Evolutionary conservation across 129 eudicot genomes (phyloP), one percentile per base, ranked within the genome.

Genomic region (Escallonia rubra): DNA sequence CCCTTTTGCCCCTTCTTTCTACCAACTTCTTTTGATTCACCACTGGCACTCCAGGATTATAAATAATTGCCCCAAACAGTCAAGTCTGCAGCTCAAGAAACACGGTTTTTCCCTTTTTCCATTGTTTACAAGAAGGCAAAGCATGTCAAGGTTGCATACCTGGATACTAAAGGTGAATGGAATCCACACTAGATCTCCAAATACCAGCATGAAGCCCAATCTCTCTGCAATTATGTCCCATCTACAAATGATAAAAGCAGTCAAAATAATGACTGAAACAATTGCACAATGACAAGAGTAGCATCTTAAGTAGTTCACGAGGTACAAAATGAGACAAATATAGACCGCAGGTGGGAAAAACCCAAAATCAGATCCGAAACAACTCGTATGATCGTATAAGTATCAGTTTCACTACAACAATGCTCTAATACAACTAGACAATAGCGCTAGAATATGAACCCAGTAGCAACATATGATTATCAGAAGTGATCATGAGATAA

Each of bases 201-300:
- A 89, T 68, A 94, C 99, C 64, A 94, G 81, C 99, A 94, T 94
- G 82, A 94, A 94, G 39, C 99, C 99, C 77, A 94, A 81, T 72
- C 95, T 86, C 71, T 94, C 99, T 52, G 97, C 99, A 67, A 94
- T 94, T 74, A 94, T 94, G 74, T 94, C 99, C 99, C 99, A 94
- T 68, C 99, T 94, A 69, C 51, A 77, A 73, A 68, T 60, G 38
- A 59, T n/a, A 53, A 41, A 43, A 62, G 61, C 45, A 62, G 40
- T 34, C 59, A 4, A 8, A 8, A 54, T 7, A 42, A 49, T 13
- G 5, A 54, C 54, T 42, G 38, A 42, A 5, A 34, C 14, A 41
- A 41, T 15, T 53, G 40, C 15, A 23, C 4, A 52, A 41, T 60
- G 42, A 4, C 44, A 39, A 2, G 3, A 60, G 11, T 6, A 9